Conservation (phyloP, 352 stramenopile species). For the Pythium guiyangense region DNA sequence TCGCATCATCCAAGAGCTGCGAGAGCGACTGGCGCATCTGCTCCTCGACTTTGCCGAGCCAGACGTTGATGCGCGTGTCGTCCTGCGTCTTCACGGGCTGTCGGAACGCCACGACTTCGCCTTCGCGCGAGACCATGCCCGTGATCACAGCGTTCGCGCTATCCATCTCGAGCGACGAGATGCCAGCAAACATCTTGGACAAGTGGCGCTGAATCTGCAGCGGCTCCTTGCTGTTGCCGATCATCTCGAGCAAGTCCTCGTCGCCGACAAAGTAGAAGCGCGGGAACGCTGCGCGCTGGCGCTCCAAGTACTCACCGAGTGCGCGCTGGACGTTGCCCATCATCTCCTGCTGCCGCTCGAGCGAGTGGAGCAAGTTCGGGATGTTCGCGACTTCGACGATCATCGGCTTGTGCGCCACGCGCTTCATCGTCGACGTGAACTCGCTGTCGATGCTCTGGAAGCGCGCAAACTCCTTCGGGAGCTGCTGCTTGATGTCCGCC, state of each 20-base stretch:
- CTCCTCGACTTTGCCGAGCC: slow-evolving; percentile 96
- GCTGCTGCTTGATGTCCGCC: slow-evolving; percentile 98
- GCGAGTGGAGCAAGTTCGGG: slow-evolving; percentile 87
- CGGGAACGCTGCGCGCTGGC: slow-evolving; percentile 93
- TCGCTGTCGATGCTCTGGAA: slow-evolving; percentile 99
- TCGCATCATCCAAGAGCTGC: slow-evolving; percentile 91
- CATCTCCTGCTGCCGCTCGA: slow-evolving; percentile 94
- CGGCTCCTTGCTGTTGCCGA: slow-evolving; percentile 98
- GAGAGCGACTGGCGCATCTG: slow-evolving; percentile 97
- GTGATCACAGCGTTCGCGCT: slow-evolving; percentile 64
- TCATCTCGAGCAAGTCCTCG: slow-evolving; percentile 99
- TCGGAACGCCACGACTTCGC: slow-evolving; percentile 95
- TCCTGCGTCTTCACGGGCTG: slow-evolving; percentile 89
- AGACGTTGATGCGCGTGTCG: slow-evolving; percentile 92
- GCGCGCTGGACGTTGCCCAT: slow-evolving; percentile 99
- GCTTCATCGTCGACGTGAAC: slow-evolving; percentile 98
- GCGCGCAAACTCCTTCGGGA: slow-evolving; percentile 96
- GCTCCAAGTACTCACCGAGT: slow-evolving; percentile 99
- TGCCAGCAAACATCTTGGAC: slow-evolving; percentile 99
- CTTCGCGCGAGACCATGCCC: slow-evolving; percentile 98
- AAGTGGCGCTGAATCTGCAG: slow-evolving; percentile 97
- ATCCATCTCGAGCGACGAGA: slow-evolving; percentile 91
- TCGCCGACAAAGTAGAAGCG: slow-evolving; percentile 99
- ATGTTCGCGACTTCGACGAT: slow-evolving; percentile 94
- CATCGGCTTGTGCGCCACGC: slow-evolving; percentile 94